phyloP scores from a whole-genome alignment of 2,329 filamentous ascomycete genomes.

The Thelonectria blattea region DNA sequence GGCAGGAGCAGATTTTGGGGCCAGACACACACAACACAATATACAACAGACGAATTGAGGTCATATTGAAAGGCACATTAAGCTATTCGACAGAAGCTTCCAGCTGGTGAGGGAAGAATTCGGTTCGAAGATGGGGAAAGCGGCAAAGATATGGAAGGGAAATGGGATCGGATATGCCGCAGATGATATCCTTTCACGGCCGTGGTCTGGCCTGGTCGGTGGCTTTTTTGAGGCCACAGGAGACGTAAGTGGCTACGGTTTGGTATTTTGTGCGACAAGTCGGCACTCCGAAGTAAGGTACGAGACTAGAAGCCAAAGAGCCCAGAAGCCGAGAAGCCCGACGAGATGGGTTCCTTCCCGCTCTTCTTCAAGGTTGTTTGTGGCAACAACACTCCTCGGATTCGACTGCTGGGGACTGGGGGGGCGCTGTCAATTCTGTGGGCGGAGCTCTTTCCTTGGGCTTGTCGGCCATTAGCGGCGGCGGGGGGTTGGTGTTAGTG shows the following conservation, averaged over 20 bases:
- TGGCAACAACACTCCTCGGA: not conserved
- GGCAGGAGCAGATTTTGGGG: too few relatives aligned
- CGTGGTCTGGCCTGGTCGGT: not conserved
- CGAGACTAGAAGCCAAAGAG: not conserved
- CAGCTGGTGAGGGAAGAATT: not conserved
- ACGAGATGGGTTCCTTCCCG: not conserved
- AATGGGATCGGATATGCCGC: not conserved
- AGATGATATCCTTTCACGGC: not conserved
- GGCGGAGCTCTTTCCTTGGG: not conserved
- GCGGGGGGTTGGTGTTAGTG: not conserved
- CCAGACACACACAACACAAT: too few relatives aligned
- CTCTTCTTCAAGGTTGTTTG: not conserved
- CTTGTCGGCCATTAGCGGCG: not conserved
- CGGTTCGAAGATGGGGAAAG: not conserved
- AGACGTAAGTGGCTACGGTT: not conserved
- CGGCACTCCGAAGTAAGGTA: too few relatives aligned
- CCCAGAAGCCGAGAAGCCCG: not conserved
- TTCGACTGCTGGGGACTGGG: not conserved
- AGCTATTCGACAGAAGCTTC: too few relatives aligned
- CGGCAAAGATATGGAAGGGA: not conserved
- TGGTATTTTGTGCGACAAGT: not conserved
- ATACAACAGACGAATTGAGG: too few relatives aligned
- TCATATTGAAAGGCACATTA: too few relatives aligned
- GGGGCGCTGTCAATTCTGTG: not conserved
- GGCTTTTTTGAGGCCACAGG: not conserved